Base-by-base conservation (phyloP, 2,329 filamentous ascomycete species). In the Clarireedia monteithiana region DNA sequence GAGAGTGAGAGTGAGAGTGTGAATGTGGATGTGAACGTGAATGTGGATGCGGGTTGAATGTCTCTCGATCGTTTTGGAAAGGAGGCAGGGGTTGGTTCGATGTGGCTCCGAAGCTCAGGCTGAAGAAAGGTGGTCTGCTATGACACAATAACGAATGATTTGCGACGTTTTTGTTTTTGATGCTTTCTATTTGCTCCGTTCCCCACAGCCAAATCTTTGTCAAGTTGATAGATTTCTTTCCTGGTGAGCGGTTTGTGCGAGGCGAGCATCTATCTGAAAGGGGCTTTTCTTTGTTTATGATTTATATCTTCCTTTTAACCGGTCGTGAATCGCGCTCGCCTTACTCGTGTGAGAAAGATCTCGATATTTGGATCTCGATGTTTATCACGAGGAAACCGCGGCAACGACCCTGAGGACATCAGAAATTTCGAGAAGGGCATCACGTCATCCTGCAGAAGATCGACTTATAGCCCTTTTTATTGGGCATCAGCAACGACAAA, bases 381-480 rank as follows among this genome's bases (percentile, higher is more conserved):
- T 15, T 17, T 42, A 7, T 42, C 39, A 42, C 39, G 39, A 42
- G 39, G 39, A 42, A 42, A 42, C 39, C 39, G 39, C 39, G 39
- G 39, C 39, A 42, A 17, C 39, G 20, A 42, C 39, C 15, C 15
- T 17, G 17, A 20, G 17, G n/a, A 42, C 38, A n/a, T 42, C 39
- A 20, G 17, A 23, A 26, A 45, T 34, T 23, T 23, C n/a, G 23
- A 45, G n/a, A 39, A 53, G 44, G 44, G 38, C 30, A 53, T 39
- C 20, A 45, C 53, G 53, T 42, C 53, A 55, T 36, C 39, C 20
- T 42, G 12, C 52, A 49, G 45, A 10, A 9, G 34, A 54, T 49
- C 34, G 15, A 6, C 40, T 30, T 30, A 4, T 36, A 17, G 23
- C n/a, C 38, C 24, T 30, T 27, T 42, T 49, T 20, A 47, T 47